A percentile compares a stretch with the other conserved stretches of the same genome.
phyloP scores from a whole-genome alignment of 2,329 filamentous ascomycete genomes.

The Fusarium hostae region DNA sequence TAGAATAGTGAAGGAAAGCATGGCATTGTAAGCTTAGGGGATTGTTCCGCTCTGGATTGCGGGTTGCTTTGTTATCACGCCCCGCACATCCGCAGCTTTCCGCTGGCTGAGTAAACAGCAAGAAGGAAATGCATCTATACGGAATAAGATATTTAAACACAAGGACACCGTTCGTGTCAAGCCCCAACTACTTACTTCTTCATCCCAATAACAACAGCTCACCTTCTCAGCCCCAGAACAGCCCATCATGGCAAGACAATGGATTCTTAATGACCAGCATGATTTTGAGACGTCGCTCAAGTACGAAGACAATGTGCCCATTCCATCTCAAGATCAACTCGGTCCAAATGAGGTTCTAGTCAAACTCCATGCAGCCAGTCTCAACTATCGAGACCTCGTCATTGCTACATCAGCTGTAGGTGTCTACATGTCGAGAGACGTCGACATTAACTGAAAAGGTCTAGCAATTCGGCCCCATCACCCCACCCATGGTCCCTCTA shows the following conservation, averaged over 20 bases:
- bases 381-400: constrained; percentile 62
- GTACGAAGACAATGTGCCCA: constrained; percentile 43
- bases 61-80: background rate
- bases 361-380: constrained; percentile 61
- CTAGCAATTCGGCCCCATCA: constrained; percentile 40
- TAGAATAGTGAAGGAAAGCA: accelerated
- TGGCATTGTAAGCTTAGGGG: too few species aligned
- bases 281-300: constrained; percentile 51
- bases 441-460: background rate
- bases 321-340: constrained; percentile 47
- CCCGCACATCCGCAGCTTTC: background rate
- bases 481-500: constrained; percentile 45
- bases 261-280: constrained; percentile 41
- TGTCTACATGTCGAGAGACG: constrained; percentile 15
- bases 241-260: constrained; percentile 37
- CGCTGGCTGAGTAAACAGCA: background rate
- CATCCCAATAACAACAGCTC: background rate
- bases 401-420: constrained; percentile 50
- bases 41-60: background rate
- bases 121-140: accelerated
- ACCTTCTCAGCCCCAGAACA: background rate
- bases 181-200: background rate
- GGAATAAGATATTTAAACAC: background rate
- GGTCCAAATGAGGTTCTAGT: constrained; percentile 70
- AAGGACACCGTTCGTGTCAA: accelerated